phyloP scores from a whole-genome alignment of 2,329 filamentous ascomycete species.

The Xylaria sp. region DNA sequence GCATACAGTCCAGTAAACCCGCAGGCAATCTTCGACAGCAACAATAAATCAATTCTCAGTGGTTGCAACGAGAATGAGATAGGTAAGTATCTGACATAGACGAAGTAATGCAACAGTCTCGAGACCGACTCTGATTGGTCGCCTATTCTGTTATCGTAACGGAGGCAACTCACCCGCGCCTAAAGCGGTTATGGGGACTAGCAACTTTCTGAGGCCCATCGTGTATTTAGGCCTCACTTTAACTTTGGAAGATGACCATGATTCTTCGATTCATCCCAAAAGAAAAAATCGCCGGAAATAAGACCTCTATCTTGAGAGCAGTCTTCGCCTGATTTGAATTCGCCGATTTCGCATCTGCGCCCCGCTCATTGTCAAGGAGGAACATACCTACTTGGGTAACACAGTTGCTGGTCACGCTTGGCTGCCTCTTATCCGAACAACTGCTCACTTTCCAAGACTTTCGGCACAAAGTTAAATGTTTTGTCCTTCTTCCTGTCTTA shows the following conservation, averaged over 20 bases:
- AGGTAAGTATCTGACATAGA: neutral
- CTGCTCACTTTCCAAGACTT: neutral
- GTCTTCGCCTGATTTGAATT: neutral
- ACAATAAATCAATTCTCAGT: neutral
- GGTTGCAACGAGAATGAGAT: neutral
- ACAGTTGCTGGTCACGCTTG: neutral
- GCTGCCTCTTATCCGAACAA: neutral
- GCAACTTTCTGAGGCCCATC: slow-evolving; percentile 13
- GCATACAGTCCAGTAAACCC: neutral
- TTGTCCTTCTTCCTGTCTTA: neutral
- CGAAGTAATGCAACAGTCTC: neutral
- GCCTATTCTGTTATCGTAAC: neutral
- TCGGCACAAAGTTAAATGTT: neutral
- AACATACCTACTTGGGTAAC: slow-evolving; percentile 1
- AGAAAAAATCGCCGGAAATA: neutral
- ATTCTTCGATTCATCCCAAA: neutral
- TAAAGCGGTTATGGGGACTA: slow-evolving; percentile 13
- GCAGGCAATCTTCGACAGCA: neutral
- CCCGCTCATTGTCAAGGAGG: slow-evolving; percentile 10
- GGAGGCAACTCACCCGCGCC: slow-evolving; percentile 31
- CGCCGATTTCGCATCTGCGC: slow-evolving; percentile 26
- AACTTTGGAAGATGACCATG: neutral
- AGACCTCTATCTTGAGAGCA: neutral
- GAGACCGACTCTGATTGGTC: slow-evolving; percentile 13
- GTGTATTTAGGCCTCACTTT: neutral